Percentiles rank a stretch among this genome's conserved stretches.
These are phyloP conservation scores for Tilletiaria anomala DNA, from an alignment of 1,284 basidiomycete genomes.

Conservation along the genomic window DNA sequence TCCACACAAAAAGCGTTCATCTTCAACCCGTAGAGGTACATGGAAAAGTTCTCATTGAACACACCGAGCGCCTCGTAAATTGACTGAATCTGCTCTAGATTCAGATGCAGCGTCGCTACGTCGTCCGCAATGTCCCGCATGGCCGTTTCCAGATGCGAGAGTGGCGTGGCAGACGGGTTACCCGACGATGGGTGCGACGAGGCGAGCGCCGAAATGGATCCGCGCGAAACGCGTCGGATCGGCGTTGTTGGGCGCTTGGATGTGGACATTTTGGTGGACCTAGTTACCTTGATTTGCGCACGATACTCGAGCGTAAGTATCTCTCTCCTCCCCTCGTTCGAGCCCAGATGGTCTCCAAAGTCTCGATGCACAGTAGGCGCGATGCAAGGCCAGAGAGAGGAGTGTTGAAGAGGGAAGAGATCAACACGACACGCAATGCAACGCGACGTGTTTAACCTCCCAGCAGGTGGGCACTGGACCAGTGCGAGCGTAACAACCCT, in stretches of 20 bases:
- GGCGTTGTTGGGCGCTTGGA: conserved; percentile 49
- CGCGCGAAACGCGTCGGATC: conserved; percentile 73
- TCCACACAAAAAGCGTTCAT: conserved; percentile 87
- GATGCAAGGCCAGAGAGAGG: no score
- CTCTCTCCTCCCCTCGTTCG: no score
- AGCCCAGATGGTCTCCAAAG: no score
- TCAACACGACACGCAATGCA: no score
- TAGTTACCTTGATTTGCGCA: no score
- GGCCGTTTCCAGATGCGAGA: conserved; percentile 63
- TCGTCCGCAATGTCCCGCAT: conserved; percentile 77
- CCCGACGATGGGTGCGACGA: conserved; percentile 4
- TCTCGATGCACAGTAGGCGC: no score
- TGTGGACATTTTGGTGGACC: conserved; percentile 6
- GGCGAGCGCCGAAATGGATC: conserved; percentile 69
- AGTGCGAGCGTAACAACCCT: no score
- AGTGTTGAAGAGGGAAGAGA: no score
- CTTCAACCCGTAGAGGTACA: conserved; percentile 76
- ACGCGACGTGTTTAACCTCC: no score
- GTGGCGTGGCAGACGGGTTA: conserved; percentile 57
- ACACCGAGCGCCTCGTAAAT: conserved; percentile 62
- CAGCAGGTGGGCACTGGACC: no score
- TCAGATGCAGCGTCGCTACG: conserved; percentile 59
- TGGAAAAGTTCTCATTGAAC: conserved; percentile 86
- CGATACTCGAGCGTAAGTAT: no score
- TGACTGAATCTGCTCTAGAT: conserved; percentile 56